Evolutionary conservation across 345 rosid species (phyloP).

Genomic region (Lepidium didymum): DNA sequence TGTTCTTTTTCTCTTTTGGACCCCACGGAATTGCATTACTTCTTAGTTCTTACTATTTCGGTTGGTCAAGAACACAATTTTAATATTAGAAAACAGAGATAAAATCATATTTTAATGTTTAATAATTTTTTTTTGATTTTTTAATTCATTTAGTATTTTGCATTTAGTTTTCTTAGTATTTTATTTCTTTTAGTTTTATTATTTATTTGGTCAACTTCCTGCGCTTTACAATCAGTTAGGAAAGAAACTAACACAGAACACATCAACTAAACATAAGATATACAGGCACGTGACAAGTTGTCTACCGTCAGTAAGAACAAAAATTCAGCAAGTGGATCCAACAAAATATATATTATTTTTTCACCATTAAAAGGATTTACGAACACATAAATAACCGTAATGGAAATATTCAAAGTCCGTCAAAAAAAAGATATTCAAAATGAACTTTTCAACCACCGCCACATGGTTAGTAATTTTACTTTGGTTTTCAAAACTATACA

Average conservation of each 20-base stretch:
- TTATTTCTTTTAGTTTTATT: not conserved
- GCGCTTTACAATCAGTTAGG: not conserved
- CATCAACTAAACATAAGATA: not conserved
- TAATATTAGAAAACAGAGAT: not conserved
- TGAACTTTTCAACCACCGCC: too few relatives aligned
- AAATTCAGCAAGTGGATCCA: not conserved
- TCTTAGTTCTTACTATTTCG: constrained; percentile 7
- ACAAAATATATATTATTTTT: too few relatives aligned
- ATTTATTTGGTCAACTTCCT: not conserved
- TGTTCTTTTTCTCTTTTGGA: not conserved
- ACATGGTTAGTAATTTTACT: too few relatives aligned
- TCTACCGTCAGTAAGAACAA: not conserved
- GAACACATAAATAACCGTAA: too few relatives aligned
- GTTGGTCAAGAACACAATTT: not conserved
- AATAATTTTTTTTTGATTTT: not conserved
- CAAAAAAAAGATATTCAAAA: too few relatives aligned
- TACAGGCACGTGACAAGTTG: constrained; percentile 9
- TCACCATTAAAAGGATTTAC: too few relatives aligned
- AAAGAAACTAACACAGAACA: not conserved
- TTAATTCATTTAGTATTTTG: not conserved
- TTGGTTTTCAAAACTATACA: too few relatives aligned
- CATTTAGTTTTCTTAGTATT: not conserved
- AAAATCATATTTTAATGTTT: not conserved
- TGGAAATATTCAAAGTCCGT: too few relatives aligned
- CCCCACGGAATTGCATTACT: constrained; percentile 1